Percentiles rank a stretch among this genome's conserved stretches.
phyloP scores from a whole-genome alignment of 345 rosid species.

The Balakata baccata region DNA sequence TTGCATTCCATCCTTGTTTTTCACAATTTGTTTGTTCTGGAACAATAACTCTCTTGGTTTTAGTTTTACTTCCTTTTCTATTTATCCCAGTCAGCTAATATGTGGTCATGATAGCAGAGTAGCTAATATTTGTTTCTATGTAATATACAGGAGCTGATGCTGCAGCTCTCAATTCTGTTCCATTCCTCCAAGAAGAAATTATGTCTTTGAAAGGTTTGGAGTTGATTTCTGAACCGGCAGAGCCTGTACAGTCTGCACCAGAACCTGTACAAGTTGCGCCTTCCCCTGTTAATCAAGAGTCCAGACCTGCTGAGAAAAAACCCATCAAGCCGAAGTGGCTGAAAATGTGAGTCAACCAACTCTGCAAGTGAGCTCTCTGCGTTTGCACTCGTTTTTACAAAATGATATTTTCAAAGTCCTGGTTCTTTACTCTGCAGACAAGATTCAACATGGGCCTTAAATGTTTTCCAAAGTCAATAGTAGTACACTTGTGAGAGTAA shows the following conservation, averaged over 20 bases:
- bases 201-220: constrained; percentile 75
- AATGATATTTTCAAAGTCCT: too few species aligned
- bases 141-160: constrained; percentile 44
- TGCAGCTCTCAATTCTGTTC: constrained; percentile 36
- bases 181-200: constrained; percentile 68
- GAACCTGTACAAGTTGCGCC: constrained; percentile 42
- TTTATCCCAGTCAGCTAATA: too few species aligned
- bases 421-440: too few species aligned
- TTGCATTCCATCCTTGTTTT: too few species aligned
- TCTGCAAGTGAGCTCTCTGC: constrained; percentile 5
- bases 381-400: neutral
- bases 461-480: too few species aligned
- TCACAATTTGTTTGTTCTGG: too few species aligned
- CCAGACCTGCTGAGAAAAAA: constrained; percentile 59
- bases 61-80: too few species aligned
- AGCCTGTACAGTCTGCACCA: constrained; percentile 38
- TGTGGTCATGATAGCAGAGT: neutral
- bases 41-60: too few species aligned
- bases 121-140: constrained; percentile 9
- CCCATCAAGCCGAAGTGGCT: constrained; percentile 85
- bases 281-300: constrained; percentile 42
- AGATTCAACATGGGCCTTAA: neutral
- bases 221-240: constrained; percentile 37
- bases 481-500: neutral
- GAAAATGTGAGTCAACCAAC: constrained; percentile 54